Evolutionary conservation across 2,329 filamentous ascomycete species (phyloP), one percentile per base, ranked within the genome.

Genomic region (Westerdykella aurantiaca): DNA sequence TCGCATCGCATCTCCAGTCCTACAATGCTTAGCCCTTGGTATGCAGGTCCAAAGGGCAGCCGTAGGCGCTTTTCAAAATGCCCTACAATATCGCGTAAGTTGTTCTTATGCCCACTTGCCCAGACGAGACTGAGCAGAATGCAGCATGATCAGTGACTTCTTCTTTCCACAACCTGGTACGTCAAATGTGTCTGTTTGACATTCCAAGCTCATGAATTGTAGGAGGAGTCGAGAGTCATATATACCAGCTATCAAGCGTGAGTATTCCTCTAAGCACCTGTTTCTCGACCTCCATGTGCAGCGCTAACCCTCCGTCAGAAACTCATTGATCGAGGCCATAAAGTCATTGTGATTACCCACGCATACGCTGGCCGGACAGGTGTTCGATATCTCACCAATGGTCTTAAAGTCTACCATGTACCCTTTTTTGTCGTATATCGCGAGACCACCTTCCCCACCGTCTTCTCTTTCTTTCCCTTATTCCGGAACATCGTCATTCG

Each of bases 381-480:
- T 10, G 81, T 98, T 16, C 86, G 93, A 46, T 98, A 96, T 63
- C 81, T 98, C 50, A 97, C 91, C 47, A 98, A 98, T 65, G 91
- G 93, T 42, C 80, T 98, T 62, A 98, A 98, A 66, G 93, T 97
- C 69, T 98, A 96, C 72, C 88, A 98, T 68, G 85, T 97, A 14
- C 94, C 93, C 4, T 97, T 97, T 68, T 80, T 95, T 64, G 83
- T 97, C 66, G 90, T 98, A 58, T 97, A 96, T 68, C 88, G 94
- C 56, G 86, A 89, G 51, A 82, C 89, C 4, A 94, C 89, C 11
- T 91, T 98, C 60, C 93, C 93, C 0, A 97, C 94, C 5, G 89
- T 98, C 61, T 97, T 97, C 73, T 96, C 91, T 23, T 96, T 95
- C 72, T 98, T 98, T 58, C 93, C 94, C 9, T 82, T 96, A n/a